Percentiles rank a stretch among this genome's conserved stretches.
These are phyloP conservation scores for Pyrenophora tritici-repentis DNA, from an alignment of 2,329 filamentous ascomycete genomes.

Conservation along the genomic window DNA sequence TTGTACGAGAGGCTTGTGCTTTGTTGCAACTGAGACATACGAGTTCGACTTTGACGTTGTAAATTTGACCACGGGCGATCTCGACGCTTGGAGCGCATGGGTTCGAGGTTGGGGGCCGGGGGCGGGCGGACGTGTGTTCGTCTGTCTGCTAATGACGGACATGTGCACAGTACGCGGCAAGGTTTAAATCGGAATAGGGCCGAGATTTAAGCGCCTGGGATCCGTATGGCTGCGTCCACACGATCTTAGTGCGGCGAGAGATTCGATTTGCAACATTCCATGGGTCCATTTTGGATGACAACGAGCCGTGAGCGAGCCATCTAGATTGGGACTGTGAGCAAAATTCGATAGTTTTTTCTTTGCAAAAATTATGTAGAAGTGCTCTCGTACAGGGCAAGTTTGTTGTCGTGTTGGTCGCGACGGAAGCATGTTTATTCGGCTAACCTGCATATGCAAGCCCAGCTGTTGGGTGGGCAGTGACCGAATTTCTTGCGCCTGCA, in stretches of 20 bases:
- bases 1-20: slow-evolving; percentile 1
- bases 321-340: too few species aligned
- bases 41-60: neutral
- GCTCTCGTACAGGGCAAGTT: too few species aligned
- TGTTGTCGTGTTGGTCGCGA: neutral
- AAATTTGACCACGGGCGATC: neutral
- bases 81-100: neutral
- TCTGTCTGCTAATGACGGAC: neutral
- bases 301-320: neutral
- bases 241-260: neutral
- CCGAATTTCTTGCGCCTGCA: slow-evolving; percentile 13
- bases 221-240: neutral
- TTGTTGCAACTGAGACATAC: slow-evolving; percentile 12
- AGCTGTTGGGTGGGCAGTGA: neutral
- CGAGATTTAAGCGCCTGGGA: slow-evolving; percentile 2
- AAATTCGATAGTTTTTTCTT: too few species aligned
- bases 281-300: neutral
- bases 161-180: neutral
- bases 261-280: neutral
- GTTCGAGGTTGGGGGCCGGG: neutral
- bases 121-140: neutral
- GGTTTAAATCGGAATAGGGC: slow-evolving; percentile 1
- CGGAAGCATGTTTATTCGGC: slow-evolving; percentile 6
- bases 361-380: too few species aligned
- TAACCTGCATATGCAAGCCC: slow-evolving; percentile 20